phyloP scores from a whole-genome alignment of 2,329 filamentous ascomycete genomes.

The Penicillium sp. region DNA sequence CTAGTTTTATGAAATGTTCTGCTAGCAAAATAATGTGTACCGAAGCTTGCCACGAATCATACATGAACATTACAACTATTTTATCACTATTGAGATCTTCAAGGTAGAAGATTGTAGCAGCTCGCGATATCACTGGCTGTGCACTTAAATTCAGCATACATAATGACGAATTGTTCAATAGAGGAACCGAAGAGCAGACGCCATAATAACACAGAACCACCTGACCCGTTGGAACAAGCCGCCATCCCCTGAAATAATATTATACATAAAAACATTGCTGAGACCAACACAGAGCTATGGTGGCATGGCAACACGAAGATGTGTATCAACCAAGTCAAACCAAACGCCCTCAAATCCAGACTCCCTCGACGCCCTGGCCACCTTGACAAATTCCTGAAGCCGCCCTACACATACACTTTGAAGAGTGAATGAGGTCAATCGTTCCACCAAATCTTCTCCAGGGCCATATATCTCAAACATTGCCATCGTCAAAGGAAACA shows the following conservation, averaged over 20 bases:
- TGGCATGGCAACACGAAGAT: slow-evolving; percentile 21
- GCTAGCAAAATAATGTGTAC: background rate
- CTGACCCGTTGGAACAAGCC: background rate
- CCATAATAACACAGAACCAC: background rate
- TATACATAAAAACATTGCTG: slow-evolving; percentile 4
- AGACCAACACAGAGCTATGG: slow-evolving; percentile 5
- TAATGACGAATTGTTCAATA: background rate
- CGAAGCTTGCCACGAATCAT: too few relatives aligned
- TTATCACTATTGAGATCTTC: background rate
- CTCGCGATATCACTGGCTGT: background rate
- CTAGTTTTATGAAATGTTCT: too few relatives aligned
- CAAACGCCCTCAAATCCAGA: slow-evolving; percentile 18
- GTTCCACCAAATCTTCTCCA: slow-evolving; percentile 19
- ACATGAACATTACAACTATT: too few relatives aligned
- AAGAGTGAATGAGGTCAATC: slow-evolving; percentile 15
- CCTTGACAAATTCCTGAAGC: slow-evolving; percentile 20
- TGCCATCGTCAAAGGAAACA: slow-evolving; percentile 23
- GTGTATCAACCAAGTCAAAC: slow-evolving; percentile 24
- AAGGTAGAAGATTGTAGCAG: background rate
- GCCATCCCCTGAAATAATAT: background rate
- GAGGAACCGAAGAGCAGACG: background rate
- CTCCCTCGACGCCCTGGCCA: slow-evolving; percentile 15
- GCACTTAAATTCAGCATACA: background rate
- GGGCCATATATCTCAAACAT: slow-evolving; percentile 23
- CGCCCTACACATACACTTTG: slow-evolving; percentile 16